Evolutionary conservation across 345 rosid species (phyloP), one percentile per base, ranked within the genome.

Genomic region (Rhizophora apiculata): DNA sequence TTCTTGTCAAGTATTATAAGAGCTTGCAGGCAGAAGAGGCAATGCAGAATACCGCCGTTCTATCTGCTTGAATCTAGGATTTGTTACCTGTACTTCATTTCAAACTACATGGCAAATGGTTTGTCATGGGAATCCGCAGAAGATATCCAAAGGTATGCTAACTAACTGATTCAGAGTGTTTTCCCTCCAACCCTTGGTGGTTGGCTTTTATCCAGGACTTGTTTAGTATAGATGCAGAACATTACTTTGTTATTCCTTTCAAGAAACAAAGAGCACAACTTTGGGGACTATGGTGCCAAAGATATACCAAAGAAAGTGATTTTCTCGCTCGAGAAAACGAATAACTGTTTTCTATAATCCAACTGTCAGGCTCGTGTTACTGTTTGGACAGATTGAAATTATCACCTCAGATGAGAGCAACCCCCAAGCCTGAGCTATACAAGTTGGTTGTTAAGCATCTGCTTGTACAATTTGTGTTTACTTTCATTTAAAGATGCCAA

Each of bases 1-100:
- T 92, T 62, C 98, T 95, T 27, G 97, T 95, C 72, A 80, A 85
- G 66, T 89, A 90, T 72, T 95, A 92, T 20, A 53, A 79, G 69
- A 89, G 90, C 75, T 79, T 90, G 86, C 92, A 85, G 83, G 81
- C 77, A 46, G 84, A 74, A 55, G 96, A 92, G 49, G 73, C 83
- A 43, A 21, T 76, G 0, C 74, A 75, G 73, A 76, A 83, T 70
- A 71, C 81, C 43, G 77, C 83, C 22, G 72, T 74, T 62, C 65
- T 81, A 57, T 64, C 90, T 56, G 71, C 84, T 55, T 82, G 74
- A 51, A 61, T 51, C 62, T 60, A 55, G 69, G 48, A 58, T 49
- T 27, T 57, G 20, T 21, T 3, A 16, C 5, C n/a, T 6, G 8
- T 30, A 48, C 26, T 24, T 36, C 59, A 10, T 68, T 36, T 60